Evolutionary conservation across 2,329 filamentous ascomycete genomes (phyloP).

Genomic region (Fusarium succisae): DNA sequence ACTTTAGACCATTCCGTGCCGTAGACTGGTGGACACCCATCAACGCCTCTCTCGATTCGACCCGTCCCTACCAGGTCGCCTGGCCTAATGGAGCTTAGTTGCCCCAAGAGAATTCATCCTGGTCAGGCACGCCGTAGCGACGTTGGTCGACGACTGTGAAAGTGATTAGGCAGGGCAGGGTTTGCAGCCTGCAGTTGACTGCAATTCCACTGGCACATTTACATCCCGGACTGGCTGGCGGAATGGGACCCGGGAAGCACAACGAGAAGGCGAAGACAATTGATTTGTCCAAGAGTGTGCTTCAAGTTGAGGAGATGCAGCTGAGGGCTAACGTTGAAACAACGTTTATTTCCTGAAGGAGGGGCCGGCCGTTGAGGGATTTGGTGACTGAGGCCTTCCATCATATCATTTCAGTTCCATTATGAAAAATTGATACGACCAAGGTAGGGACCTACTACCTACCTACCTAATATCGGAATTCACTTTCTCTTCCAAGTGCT

Average conservation of each 20-base stretch:
- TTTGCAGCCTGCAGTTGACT: constrained; percentile 16
- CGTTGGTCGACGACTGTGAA: constrained; percentile 3
- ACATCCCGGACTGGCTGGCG: constrained; percentile 20
- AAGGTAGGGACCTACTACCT: neutral
- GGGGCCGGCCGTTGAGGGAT: neutral
- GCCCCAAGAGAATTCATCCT: neutral
- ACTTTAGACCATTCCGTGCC: constrained; percentile 20
- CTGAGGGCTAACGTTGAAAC: constrained; percentile 19
- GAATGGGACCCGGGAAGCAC: constrained; percentile 15
- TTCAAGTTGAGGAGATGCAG: constrained; percentile 25
- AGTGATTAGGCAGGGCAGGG: constrained; percentile 26
- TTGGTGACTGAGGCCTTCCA: constrained; percentile 18
- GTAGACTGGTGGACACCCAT: neutral
- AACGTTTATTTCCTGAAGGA: constrained; percentile 12
- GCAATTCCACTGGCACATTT: constrained; percentile 8
- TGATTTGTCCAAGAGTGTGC: constrained; percentile 34
- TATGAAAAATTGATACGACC: neutral
- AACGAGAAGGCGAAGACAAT: constrained; percentile 7
- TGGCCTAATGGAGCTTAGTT: constrained; percentile 30
- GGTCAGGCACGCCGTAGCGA: constrained; percentile 10
- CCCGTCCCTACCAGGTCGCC: constrained; percentile 18
- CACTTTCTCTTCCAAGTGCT: neutral
- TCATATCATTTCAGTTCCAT: neutral
- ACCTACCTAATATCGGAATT: neutral
- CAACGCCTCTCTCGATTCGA: constrained; percentile 37